Evolutionary conservation across 2,329 filamentous ascomycete species (phyloP).

Genomic region (Trichophyton benhamiae): DNA sequence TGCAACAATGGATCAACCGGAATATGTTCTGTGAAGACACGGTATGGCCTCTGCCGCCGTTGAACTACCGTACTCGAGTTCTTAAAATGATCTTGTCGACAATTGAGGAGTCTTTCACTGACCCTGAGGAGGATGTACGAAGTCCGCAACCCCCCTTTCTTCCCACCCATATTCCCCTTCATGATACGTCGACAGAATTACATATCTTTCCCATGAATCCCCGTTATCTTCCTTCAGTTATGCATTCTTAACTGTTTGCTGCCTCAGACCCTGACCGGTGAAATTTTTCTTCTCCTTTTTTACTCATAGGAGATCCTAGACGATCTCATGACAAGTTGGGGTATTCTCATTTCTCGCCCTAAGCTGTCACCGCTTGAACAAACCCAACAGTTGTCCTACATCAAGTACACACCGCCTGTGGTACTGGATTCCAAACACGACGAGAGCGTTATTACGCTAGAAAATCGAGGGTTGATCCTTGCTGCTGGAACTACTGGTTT

Average conservation of each 20-base stretch:
- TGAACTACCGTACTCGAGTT: slow-evolving; percentile 56
- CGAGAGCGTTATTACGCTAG: slow-evolving; percentile 34
- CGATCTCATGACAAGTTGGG: slow-evolving; percentile 58
- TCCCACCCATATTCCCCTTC: not conserved
- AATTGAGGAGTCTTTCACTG: slow-evolving; percentile 61
- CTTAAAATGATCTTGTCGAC: slow-evolving; percentile 59
- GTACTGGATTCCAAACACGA: not conserved
- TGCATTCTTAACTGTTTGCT: slow-evolving; percentile 8
- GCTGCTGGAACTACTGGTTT: slow-evolving; percentile 53
- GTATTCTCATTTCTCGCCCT: slow-evolving; percentile 50
- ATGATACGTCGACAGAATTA: not conserved
- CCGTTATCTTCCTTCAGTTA: not conserved
- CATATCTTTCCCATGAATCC: slow-evolving; percentile 6
- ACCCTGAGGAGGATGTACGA: slow-evolving; percentile 77
- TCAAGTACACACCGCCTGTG: slow-evolving; percentile 51
- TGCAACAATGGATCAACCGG: slow-evolving; percentile 55
- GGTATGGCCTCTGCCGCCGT: slow-evolving; percentile 48
- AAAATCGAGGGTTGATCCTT: slow-evolving; percentile 43
- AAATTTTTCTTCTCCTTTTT: slow-evolving; percentile 3
- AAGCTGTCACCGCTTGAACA: slow-evolving; percentile 52
- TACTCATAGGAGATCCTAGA: slow-evolving; percentile 64
- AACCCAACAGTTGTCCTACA: slow-evolving; percentile 59
- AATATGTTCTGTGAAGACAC: slow-evolving; percentile 52
- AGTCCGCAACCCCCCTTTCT: slow-evolving; percentile 5
- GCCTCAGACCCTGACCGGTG: slow-evolving; percentile 16